Evolutionary conservation across 2,329 filamentous ascomycete genomes (phyloP).

Genomic region (Fonsecaea pedrosoi): DNA sequence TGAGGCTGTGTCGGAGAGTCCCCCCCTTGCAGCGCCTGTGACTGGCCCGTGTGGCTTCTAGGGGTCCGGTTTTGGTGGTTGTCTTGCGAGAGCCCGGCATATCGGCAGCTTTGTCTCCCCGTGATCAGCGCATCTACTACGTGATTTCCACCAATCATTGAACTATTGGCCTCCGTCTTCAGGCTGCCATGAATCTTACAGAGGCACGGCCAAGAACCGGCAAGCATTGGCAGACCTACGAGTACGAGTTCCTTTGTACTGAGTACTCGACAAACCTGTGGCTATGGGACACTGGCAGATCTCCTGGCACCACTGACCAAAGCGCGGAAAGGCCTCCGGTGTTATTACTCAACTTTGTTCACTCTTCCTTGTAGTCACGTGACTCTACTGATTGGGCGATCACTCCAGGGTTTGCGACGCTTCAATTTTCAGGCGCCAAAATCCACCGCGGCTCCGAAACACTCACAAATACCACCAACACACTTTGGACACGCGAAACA

Average conservation of each 20-base stretch:
- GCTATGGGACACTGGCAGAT: neutral
- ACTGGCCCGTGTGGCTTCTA: neutral
- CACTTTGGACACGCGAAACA: neutral
- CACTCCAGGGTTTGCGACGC: neutral
- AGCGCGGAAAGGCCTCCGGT: neutral
- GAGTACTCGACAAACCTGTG: neutral
- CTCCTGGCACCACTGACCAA: neutral
- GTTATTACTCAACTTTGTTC: neutral
- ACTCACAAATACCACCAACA: neutral
- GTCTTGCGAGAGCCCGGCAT: conserved; percentile 3
- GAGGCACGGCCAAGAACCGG: neutral
- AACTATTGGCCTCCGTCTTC: neutral
- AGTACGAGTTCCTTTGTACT: no score
- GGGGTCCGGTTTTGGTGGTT: neutral
- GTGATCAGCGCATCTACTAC: conserved; percentile 11
- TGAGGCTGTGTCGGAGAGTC: conserved; percentile 29
- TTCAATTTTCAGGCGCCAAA: conserved; percentile 9
- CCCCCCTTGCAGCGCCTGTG: neutral
- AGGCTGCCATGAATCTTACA: conserved; percentile 14
- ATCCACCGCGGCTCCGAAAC: conserved; percentile 24
- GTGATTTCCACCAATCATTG: conserved; percentile 12
- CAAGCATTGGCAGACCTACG: neutral
- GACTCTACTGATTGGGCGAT: neutral
- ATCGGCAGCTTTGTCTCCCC: conserved; percentile 19
- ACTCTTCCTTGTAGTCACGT: neutral